Base-by-base conservation (phyloP, 192 early-diverging fungal genomes). In the Coemansia sp. region DNA sequence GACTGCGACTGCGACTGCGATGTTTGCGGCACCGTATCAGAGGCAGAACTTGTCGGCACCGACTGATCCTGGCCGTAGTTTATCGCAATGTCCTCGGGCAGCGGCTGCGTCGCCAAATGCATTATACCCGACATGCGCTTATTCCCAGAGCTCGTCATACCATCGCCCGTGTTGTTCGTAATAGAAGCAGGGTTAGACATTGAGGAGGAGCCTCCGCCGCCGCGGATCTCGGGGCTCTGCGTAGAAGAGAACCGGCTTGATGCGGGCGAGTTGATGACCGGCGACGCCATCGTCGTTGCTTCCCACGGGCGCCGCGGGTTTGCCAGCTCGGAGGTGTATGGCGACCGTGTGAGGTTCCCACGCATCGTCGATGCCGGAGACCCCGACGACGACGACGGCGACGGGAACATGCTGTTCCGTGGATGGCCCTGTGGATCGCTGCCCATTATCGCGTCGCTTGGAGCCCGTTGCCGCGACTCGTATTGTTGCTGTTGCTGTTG, bases 281-380 rank as follows among this genome's bases (percentile, higher is more conserved):
- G 75, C 22, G 75, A 78, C 14, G 32, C 48, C 67, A 69, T 69
- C 31, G 54, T 58, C 4, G 55, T 40, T 6, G 63, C 30, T 11
- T 77, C 73, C 73, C 73, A 77, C 1, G 73, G 73, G 0, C 73
- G 63, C 3, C 73, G 62, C 28, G 64, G 57, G 6, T 47, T 59
- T 18, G 32, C 27, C 57, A 60, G 23, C 7, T 69, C 62, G 21
- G 55, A 58, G 12, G 60, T 56, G 40, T 67, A 68, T 4, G 75
- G 75, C 53, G 75, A 78, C 16, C 75, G 60, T 35, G 69, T 16
- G 29, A 30, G 65, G 44, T 45, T 46, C 57, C 65, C 66, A 4
- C 69, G 75, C 44, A 78, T 38, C 12, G 67, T 67, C 1, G 74
- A 71, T 43, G 60, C 64, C 0, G 74, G 68, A 23, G 74, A 77